A percentile compares a stretch with the other conserved stretches of the same genome.
phyloP scores from a whole-genome alignment of 2,329 filamentous ascomycete genomes.

The Blumeria graminis region DNA sequence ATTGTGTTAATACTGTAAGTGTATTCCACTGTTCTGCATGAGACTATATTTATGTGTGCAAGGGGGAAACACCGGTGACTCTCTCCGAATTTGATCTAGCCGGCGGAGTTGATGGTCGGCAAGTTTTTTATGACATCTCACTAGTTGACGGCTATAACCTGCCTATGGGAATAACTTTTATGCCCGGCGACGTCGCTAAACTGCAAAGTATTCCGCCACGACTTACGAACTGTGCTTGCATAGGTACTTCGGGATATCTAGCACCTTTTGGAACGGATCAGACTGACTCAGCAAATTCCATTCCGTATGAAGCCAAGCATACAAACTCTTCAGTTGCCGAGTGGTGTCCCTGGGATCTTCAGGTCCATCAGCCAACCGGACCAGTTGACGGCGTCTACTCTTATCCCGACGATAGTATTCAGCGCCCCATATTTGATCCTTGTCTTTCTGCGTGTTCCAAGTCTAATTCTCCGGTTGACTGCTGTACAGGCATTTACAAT shows the following conservation, averaged over 20 bases:
- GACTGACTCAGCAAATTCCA: constrained; percentile 27
- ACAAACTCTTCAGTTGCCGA: constrained; percentile 30
- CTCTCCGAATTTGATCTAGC: constrained; percentile 61
- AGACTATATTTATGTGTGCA: background rate
- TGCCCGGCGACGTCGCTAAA: constrained; percentile 33
- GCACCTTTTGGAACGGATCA: constrained; percentile 21
- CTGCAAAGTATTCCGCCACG: constrained; percentile 45
- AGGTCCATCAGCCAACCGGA: constrained; percentile 40
- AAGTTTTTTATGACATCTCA: constrained; percentile 68
- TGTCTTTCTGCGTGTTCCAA: constrained; percentile 57
- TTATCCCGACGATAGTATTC: constrained; percentile 52
- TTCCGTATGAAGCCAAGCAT: constrained; percentile 32
- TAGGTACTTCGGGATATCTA: constrained; percentile 42
- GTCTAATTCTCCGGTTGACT: constrained; percentile 40
- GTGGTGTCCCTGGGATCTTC: constrained; percentile 68
- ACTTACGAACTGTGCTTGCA: constrained; percentile 52
- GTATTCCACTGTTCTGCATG: background rate
- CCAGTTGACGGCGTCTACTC: constrained; percentile 57
- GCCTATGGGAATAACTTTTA: constrained; percentile 37
- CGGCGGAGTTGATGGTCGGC: constrained; percentile 31
- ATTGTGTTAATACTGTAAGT: constrained; percentile 45
- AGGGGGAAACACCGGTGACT: constrained; percentile 52
- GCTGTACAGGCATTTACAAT: constrained; percentile 48
- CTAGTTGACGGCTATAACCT: constrained; percentile 71
- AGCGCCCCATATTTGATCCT: constrained; percentile 48